Base-by-base conservation (phyloP, 2,329 filamentous ascomycete genomes). In the Sporothrix globosa region DNA sequence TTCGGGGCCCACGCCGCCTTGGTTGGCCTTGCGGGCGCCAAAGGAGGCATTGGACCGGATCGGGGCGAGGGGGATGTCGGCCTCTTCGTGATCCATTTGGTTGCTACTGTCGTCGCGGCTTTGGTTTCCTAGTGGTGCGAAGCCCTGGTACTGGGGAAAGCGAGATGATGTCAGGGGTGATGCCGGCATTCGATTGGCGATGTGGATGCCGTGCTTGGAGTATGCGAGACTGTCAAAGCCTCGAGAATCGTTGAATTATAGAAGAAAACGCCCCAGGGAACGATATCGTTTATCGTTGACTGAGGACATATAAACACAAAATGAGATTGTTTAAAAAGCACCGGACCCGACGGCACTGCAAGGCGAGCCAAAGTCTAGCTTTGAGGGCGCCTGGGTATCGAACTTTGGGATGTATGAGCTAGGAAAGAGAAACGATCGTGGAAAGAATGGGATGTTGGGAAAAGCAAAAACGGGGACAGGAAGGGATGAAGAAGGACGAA, bases 41-140 rank as follows among this genome's bases (percentile, higher is more conserved):
- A 83, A 85, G 7, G 82, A 83, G 74, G 84, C 87, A 72, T 81
- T 82, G 74, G 83, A 89, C 76, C 81, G 83, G 73, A 91, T 84
- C 60, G 81, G 80, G 17, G 83, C 82, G 70, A 90, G 83, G 24
- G 86, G 86, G 61, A 89, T 89, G 67, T 82, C 84, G 69, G 76
- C 84, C 69, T 76, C 76, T 19, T 80, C 78, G 72, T 76, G 71
- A 58, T 77, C 76, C 71, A 73, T 74, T 17, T 13, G 27, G 77
- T 74, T 73, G 58, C 34, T 58, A 58, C 27, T 52, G 53, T 65
- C 54, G 66, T 70, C 72, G 69, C 27, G 34, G 48, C 41, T 39
- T 56, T 69, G 70, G 70, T 66, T 70, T 5, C 68, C 30, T 9
- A 75, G 56, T 9, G 72, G 73, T 68, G 75, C 50, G 39, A 76